Evolutionary conservation across 257 asterid genomes (phyloP), one percentile per base, ranked within the genome.

Genomic region (Schizonepeta tenuifolia): DNA sequence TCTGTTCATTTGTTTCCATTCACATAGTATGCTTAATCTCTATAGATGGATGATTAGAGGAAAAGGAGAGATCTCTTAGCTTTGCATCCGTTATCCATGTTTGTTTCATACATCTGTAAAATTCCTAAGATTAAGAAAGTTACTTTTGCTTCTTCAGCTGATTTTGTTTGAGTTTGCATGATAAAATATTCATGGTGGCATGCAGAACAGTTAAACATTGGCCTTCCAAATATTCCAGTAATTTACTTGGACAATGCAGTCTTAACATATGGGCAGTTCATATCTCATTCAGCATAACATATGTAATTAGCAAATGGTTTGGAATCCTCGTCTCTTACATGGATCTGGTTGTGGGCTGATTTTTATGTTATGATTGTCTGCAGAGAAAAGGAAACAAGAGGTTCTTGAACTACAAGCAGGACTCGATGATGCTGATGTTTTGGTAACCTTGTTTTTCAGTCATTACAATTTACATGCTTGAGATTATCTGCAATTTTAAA

Each of bases 381-480:
- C 93, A 93, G 98, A 78, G 81, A 79, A 84, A 68, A 93, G 75
- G 87, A 86, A 83, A 67, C 88, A 82, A 54, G 89, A 86, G 76
- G 26, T 83, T 58, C 63, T 87, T 22, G 98, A 89, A 71, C 72
- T 93, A n/a, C 84, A 87, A 79, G 86, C 87, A 40, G 93, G 91
- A 49, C 69, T 93, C 69, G 95, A 90, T 70, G 95, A 93, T 71
- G 96, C 98, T 41, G 96, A 90, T 72, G 86, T 75, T 73, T 69
- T 93, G 96, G 98, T 93, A 81, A 73, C 9, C 31, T 53, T 69
- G 26, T 75, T 24, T 72, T 64, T 63, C 53, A 4, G 68, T 69
- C 15, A 33, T 22, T 41, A n/a, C n/a, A n/a, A n/a, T n/a, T n/a
- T n/a, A 22, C 46, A 2, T 17, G 38, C 60, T 67, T 2, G 8